Evolutionary conservation across 805 yeast genomes (phyloP).

Genomic region (Candida boidinii): DNA sequence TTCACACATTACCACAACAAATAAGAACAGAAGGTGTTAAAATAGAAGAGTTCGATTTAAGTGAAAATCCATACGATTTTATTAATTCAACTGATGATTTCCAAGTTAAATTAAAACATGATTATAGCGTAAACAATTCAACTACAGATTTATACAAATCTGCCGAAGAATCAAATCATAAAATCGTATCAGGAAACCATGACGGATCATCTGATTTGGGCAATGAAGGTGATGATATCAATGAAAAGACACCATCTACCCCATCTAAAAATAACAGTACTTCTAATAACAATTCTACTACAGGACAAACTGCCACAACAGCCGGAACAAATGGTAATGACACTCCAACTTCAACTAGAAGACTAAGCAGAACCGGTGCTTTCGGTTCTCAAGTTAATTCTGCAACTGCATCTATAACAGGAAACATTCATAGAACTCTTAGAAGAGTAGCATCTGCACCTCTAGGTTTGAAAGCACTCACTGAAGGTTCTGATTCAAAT

Average conservation of each 20-base stretch:
- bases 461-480: constrained; percentile 38
- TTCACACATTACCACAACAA: constrained; percentile 10
- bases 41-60: constrained; percentile 20
- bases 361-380: not conserved
- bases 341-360: not conserved
- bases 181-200: not conserved
- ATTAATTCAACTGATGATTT: constrained; percentile 17
- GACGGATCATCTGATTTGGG: not conserved
- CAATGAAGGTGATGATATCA: constrained; percentile 1
- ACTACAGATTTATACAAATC: constrained; percentile 12
- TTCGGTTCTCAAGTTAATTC: too few species aligned
- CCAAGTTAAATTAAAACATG: constrained; percentile 22
- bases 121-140: constrained; percentile 23
- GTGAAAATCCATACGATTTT: constrained; percentile 9
- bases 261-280: constrained; percentile 1
- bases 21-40: constrained; percentile 2
- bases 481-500: constrained; percentile 5
- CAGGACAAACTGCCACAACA: not conserved
- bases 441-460: constrained; percentile 86
- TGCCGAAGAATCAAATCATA: not conserved
- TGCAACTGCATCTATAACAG: constrained; percentile 5
- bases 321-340: not conserved
- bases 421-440: constrained; percentile 31
- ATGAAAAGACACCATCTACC: constrained; percentile 1
- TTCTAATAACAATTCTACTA: not conserved